Evolutionary conservation across 352 stramenopile species (phyloP).

Genomic region (Globisporangium cylindrosporum): DNA sequence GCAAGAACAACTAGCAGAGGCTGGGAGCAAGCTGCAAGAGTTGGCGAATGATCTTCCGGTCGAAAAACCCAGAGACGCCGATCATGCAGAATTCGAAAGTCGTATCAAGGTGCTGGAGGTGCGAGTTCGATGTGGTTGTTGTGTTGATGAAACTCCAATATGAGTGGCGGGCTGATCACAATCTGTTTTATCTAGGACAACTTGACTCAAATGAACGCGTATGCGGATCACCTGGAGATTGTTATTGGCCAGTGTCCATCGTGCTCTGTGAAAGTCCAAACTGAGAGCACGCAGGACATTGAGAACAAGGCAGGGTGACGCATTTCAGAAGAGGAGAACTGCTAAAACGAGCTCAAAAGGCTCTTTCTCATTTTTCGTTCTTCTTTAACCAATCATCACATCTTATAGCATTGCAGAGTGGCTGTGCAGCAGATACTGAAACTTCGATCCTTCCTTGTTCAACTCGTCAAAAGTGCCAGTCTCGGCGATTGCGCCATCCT

Average conservation of each 20-base stretch:
- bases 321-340: not conserved
- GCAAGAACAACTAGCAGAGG: constrained; percentile 24
- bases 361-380: constrained; percentile 5
- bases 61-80: constrained; percentile 22
- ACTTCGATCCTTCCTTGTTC: constrained; percentile 75
- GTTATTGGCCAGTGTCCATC: constrained; percentile 67
- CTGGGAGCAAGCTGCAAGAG: constrained; percentile 20
- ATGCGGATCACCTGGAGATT: constrained; percentile 75
- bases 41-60: constrained; percentile 6
- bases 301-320: constrained; percentile 18
- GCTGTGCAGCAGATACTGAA: constrained; percentile 69
- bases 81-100: constrained; percentile 26
- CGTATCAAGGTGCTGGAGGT: constrained; percentile 72
- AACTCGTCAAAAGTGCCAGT: constrained; percentile 74
- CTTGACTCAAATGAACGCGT: constrained; percentile 72
- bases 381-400: constrained; percentile 2
- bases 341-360: constrained; percentile 1
- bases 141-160: not conserved
- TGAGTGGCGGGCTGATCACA: constrained; percentile 2
- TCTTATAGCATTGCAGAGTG: constrained; percentile 52
- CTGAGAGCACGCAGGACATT: constrained; percentile 55
- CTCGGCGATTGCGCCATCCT: constrained; percentile 78
- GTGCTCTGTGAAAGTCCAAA: constrained; percentile 72
- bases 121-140: constrained; percentile 4
- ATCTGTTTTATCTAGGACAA: constrained; percentile 44